A percentile compares a stretch with the other conserved stretches of the same genome.
Evolutionary conservation across 306 rosid species (phyloP).

Genomic region (Luffa aegyptiaca): DNA sequence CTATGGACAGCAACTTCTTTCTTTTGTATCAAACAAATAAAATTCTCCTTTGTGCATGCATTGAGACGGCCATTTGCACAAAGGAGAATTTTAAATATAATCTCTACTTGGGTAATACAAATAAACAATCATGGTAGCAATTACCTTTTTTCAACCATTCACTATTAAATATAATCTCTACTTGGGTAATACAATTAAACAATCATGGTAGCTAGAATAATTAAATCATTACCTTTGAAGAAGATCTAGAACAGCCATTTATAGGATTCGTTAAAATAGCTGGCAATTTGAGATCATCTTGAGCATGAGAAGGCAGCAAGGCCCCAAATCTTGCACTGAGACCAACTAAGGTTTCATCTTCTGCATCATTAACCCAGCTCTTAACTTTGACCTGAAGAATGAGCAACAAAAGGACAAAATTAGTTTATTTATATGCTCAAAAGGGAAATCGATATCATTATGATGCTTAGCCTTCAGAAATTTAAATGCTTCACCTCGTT

Average conservation of each 20-base stretch:
- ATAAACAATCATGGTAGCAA: neutral
- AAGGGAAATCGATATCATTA: neutral
- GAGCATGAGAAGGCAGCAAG: conserved; percentile 31
- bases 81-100: neutral
- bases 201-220: neutral
- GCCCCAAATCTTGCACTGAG: conserved; percentile 69
- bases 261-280: conserved; percentile 43
- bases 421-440: neutral
- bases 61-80: no score
- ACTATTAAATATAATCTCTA: neutral
- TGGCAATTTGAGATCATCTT: conserved; percentile 24
- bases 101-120: neutral
- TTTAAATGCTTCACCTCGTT: neutral
- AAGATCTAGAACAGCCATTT: conserved; percentile 54
- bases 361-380: conserved; percentile 48
- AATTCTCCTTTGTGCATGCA: no score
- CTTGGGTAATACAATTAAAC: neutral
- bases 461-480: neutral
- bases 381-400: conserved; percentile 52
- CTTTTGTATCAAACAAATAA: no score
- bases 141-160: neutral
- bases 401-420: neutral
- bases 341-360: conserved; percentile 30
- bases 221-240: conserved; percentile 35
- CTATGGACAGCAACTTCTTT: no score